These are phyloP conservation scores for Salvia hispanica DNA, from an alignment of 257 asterid species.

Conservation along the genomic window DNA sequence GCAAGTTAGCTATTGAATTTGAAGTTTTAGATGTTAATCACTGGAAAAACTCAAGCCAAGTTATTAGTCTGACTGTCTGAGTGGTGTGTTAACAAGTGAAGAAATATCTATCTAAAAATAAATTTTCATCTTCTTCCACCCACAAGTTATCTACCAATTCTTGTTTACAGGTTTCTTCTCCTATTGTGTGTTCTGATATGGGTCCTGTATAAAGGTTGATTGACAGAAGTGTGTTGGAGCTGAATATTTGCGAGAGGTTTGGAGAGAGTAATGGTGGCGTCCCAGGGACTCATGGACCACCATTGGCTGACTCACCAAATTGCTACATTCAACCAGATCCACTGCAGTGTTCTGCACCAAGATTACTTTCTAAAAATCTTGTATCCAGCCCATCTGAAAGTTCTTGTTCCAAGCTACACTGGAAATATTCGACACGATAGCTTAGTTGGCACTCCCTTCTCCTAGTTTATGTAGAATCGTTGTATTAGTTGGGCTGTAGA, in stretches of 20 bases:
- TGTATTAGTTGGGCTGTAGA: constrained; percentile 22
- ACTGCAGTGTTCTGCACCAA: constrained; percentile 19
- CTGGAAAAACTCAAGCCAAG: background rate
- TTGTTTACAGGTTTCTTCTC: constrained; percentile 23
- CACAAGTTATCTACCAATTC: constrained; percentile 32
- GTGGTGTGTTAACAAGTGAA: constrained; percentile 16
- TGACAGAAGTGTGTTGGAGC: constrained; percentile 7
- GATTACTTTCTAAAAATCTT: constrained; percentile 16
- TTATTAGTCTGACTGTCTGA: background rate
- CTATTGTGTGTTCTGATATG: constrained; percentile 16
- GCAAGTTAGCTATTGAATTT: background rate
- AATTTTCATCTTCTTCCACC: constrained; percentile 31
- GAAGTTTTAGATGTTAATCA: constrained; percentile 7
- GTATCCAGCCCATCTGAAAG: background rate
- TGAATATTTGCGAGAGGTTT: constrained; percentile 2
- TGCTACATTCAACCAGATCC: constrained; percentile 17
- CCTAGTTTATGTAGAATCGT: constrained; percentile 27
- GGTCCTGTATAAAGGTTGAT: constrained; percentile 21
- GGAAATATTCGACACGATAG: constrained; percentile 27
- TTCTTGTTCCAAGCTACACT: constrained; percentile 22
- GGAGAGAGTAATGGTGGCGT: constrained; percentile 20
- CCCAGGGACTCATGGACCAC: constrained; percentile 7
- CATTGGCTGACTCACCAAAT: background rate
- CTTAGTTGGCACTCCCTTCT: constrained; percentile 7
- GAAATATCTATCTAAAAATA: constrained; percentile 20